phyloP scores from a whole-genome alignment of 2,329 filamentous ascomycete genomes.

The Sporothrix mexicana region DNA sequence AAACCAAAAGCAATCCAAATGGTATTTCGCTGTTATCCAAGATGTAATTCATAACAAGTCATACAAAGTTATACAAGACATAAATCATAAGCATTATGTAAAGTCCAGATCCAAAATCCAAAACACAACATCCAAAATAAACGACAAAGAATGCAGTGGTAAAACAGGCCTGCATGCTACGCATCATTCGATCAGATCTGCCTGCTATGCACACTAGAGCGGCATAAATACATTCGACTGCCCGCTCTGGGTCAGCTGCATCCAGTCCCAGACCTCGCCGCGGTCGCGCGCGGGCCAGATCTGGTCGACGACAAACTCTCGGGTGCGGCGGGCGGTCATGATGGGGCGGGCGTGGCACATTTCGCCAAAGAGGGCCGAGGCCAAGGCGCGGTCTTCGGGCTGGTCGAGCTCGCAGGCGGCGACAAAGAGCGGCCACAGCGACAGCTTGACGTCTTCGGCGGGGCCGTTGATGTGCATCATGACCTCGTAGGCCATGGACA shows the following conservation, averaged over 20 bases:
- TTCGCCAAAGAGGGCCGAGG: conserved; percentile 30
- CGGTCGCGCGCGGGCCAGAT: conserved; percentile 37
- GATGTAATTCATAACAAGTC: not conserved
- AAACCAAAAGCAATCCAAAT: too few species aligned
- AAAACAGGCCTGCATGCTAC: too few species aligned
- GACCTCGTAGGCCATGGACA: conserved; percentile 36
- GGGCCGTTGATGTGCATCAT: conserved; percentile 36
- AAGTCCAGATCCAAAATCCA: not conserved
- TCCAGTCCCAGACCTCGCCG: conserved; percentile 36
- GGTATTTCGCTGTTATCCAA: not conserved
- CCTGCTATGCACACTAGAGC: not conserved
- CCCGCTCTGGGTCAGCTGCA: conserved; percentile 33
- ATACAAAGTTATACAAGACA: not conserved
- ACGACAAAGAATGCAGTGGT: not conserved
- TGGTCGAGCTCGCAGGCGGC: conserved; percentile 36
- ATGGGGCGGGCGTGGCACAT: conserved; percentile 34
- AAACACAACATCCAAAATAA: not conserved
- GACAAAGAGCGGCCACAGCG: conserved; percentile 37
- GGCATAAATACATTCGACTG: conserved; percentile 33
- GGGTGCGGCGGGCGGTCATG: conserved; percentile 33
- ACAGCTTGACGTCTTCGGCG: conserved; percentile 36
- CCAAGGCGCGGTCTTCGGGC: conserved; percentile 35
- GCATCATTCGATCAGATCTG: too few species aligned
- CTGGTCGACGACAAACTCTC: conserved; percentile 33
- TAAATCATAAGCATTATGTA: not conserved